Evolutionary conservation across 2,329 filamentous ascomycete species (phyloP), one percentile per base, ranked within the genome.

Genomic region (Sordariomycetes sp.): DNA sequence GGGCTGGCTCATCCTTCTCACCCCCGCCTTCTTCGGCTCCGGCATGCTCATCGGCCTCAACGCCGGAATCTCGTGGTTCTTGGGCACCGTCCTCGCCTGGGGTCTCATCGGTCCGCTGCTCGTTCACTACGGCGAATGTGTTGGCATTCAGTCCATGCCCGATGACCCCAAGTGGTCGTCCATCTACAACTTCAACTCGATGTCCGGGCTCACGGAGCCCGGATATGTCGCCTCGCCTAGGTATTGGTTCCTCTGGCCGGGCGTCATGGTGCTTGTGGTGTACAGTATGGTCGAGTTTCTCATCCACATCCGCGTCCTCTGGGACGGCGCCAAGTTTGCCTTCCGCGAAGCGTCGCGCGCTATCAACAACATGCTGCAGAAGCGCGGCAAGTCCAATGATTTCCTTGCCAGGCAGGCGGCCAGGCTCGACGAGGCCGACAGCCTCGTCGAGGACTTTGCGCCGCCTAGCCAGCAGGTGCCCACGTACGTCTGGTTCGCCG

Each of bases 1-100:
- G 81, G 78, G 78, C 13, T 84, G 80, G 81, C 72, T 77, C 61
- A 70, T 82, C 52, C 79, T 82, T 61, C 76, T 74, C 62, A 83
- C 80, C 0, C 80, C 80, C 0, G 81, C 80, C 39, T 83, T 84
- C 67, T 80, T 83, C 60, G 80, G 80, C 6, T 82, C 70, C 20
- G 71, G 71, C n/a, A 69, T 73, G n/a, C 74, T 75, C 17, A 80
- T 75, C 28, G 69, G 69, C 57, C 73, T 73, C 60, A 85, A 82
- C 65, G 75, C 78, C 17, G 76, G 79, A 25, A 63, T 80, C 58
- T 84, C 80, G 10, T 81, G 81, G 74, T 78, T 78, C 59, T 70
- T 62, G 15, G 81, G 81, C 20, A 77, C 76, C 17, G 70, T 83
- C 54, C 65, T 80, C 32, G 79, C 79, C 25, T 82, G 77, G 77